Conservation (phyloP, 192 early-diverging fungal genomes). For the Chytriomyces sp. region DNA sequence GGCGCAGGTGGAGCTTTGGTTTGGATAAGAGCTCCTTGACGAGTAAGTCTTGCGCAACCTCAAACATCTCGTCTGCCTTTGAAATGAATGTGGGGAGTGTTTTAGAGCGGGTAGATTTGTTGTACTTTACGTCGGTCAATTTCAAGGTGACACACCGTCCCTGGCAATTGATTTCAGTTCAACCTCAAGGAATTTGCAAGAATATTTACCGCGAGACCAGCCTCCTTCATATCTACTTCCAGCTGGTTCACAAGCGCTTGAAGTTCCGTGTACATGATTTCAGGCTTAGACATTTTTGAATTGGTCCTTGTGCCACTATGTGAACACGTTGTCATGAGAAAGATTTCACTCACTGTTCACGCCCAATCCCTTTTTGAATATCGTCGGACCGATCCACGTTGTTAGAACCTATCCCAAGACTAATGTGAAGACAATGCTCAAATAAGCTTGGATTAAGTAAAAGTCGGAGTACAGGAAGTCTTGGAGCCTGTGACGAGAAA, state of each 20-base stretch:
- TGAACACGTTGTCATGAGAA: neutral
- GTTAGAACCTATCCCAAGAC: conserved; percentile 20
- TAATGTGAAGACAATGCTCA: conserved; percentile 17
- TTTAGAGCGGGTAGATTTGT: conserved; percentile 43
- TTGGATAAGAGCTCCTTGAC: neutral
- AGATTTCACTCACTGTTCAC: conserved; percentile 11
- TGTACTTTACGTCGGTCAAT: conserved; percentile 49
- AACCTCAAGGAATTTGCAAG: neutral
- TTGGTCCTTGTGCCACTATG: neutral
- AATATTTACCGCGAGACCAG: neutral
- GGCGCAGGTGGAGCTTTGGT: neutral
- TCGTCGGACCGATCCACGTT: conserved; percentile 20
- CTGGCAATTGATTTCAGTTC: neutral
- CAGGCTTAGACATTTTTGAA: conserved; percentile 3
- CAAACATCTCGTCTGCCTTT: conserved; percentile 28
- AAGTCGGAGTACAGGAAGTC: neutral
- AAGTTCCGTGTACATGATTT: conserved; percentile 9
- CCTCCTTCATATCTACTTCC: conserved; percentile 15
- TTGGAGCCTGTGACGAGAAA: neutral
- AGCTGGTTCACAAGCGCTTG: conserved; percentile 12
- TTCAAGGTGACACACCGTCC: conserved; percentile 52
- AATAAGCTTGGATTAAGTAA: conserved; percentile 11
- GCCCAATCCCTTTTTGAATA: conserved; percentile 22
- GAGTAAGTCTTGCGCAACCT: conserved; percentile 13
- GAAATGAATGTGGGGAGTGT: conserved; percentile 11